Evolutionary conservation across 2,329 filamentous ascomycete species (phyloP).

Genomic region (Pseudopyricularia cyperi): DNA sequence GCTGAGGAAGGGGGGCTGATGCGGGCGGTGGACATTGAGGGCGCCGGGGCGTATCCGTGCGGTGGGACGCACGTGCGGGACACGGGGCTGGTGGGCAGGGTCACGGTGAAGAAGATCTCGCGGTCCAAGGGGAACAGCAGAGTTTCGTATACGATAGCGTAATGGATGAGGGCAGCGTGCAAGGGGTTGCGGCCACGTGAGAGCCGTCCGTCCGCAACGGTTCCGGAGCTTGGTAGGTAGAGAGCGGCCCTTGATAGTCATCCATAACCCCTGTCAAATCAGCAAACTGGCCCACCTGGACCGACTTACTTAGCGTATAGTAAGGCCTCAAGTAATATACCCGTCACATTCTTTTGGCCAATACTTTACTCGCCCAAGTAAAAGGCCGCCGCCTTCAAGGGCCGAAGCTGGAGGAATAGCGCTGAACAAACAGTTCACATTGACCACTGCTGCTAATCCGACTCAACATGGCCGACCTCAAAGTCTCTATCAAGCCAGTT

Average conservation of each 20-base stretch:
- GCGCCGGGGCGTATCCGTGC: conserved; percentile 58
- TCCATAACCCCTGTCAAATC: too few relatives aligned
- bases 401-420: too few relatives aligned
- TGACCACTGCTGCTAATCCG: not conserved
- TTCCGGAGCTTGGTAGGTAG: too few relatives aligned
- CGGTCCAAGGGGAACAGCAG: conserved; percentile 50
- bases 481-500: not conserved
- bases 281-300: too few relatives aligned
- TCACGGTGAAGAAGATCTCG: conserved; percentile 53
- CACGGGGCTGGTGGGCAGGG: conserved; percentile 46
- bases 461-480: not conserved
- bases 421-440: not conserved
- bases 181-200: too few relatives aligned
- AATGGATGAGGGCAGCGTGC: not conserved
- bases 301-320: not conserved
- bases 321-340: not conserved
- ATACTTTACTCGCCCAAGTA: too few relatives aligned
- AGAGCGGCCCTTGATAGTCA: too few relatives aligned
- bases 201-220: too few relatives aligned
- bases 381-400: too few relatives aligned
- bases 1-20: conserved; percentile 46
- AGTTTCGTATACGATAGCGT: conserved; percentile 20
- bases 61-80: conserved; percentile 59
- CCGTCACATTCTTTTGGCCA: too few relatives aligned
- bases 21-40: conserved; percentile 55